Percentiles rank a stretch among this genome's conserved stretches.
phyloP scores from a whole-genome alignment of 2,329 filamentous ascomycete species.

The Pseudogymnoascus sp. region DNA sequence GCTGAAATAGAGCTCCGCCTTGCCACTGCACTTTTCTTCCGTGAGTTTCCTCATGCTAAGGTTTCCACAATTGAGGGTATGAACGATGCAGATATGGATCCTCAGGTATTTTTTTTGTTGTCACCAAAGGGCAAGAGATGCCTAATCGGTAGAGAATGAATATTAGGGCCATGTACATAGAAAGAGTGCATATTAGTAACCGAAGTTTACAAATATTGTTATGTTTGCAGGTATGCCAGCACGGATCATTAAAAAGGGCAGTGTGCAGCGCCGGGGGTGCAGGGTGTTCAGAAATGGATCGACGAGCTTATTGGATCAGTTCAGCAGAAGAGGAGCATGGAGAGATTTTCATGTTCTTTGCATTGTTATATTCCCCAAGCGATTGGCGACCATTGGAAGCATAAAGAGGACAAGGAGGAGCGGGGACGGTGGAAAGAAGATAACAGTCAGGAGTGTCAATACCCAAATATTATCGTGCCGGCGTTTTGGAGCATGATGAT shows the following conservation, averaged over 20 bases:
- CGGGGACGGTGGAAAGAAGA: background rate
- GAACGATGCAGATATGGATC: conserved; percentile 31
- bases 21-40: conserved; percentile 43
- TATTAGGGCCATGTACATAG: background rate
- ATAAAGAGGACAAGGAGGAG: background rate
- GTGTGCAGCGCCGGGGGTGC: background rate
- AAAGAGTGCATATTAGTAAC: background rate
- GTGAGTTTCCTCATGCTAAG: conserved; percentile 32
- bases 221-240: background rate
- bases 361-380: background rate
- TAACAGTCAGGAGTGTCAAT: background rate
- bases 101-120: conserved; percentile 28
- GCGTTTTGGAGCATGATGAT: background rate
- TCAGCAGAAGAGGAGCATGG: background rate
- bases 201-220: background rate
- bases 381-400: background rate
- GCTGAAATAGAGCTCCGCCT: conserved; percentile 48
- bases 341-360: background rate
- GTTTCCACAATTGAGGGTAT: conserved; percentile 29
- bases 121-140: conserved; percentile 27
- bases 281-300: background rate
- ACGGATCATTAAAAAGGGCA: background rate
- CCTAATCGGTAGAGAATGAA: conserved; percentile 18
- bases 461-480: background rate
- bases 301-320: background rate